These are phyloP conservation scores for Boletellus dicymbophilus DNA, from an alignment of 1,284 basidiomycete genomes.

Conservation along the genomic window DNA sequence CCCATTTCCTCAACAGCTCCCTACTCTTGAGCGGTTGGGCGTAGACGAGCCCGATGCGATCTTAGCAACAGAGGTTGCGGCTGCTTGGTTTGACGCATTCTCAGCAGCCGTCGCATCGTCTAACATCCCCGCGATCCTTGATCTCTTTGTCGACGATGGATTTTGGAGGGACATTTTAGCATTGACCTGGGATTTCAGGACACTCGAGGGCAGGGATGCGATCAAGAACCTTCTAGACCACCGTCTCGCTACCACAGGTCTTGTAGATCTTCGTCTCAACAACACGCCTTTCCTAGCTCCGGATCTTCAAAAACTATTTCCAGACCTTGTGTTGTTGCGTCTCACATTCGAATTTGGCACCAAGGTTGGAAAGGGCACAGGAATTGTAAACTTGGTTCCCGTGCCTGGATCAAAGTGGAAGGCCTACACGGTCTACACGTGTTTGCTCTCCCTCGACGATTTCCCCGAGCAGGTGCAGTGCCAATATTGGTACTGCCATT, in stretches of 20 bases:
- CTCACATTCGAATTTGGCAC: constrained; percentile 27
- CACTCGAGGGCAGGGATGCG: constrained; percentile 22
- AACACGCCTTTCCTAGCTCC: constrained; percentile 18
- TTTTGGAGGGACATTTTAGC: constrained; percentile 33
- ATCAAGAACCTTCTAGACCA: constrained; percentile 26
- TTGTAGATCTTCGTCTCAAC: constrained; percentile 23
- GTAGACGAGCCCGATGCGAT: constrained; percentile 20
- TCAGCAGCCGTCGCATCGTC: constrained; percentile 30
- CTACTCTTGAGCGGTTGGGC: constrained; percentile 30
- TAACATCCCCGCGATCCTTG: constrained; percentile 24
- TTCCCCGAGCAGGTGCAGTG: constrained; percentile 38
- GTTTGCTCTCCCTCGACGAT: constrained; percentile 49
- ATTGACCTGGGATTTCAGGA: constrained; percentile 32
- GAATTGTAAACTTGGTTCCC: constrained; percentile 22
- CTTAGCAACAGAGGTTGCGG: constrained; percentile 23
- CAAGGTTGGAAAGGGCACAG: constrained; percentile 25
- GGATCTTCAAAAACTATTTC: constrained; percentile 23
- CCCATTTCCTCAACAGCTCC: constrained; percentile 25
- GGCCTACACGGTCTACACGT: constrained; percentile 40
- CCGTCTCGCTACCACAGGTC: constrained; percentile 35
- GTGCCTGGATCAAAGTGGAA: constrained; percentile 24
- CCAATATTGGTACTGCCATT: neutral
- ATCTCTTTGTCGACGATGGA: constrained; percentile 30
- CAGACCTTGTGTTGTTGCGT: constrained; percentile 27
- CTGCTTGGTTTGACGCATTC: constrained; percentile 35